phyloP scores from a whole-genome alignment of 352 stramenopile species.

The Phytopythium kandeliae region DNA sequence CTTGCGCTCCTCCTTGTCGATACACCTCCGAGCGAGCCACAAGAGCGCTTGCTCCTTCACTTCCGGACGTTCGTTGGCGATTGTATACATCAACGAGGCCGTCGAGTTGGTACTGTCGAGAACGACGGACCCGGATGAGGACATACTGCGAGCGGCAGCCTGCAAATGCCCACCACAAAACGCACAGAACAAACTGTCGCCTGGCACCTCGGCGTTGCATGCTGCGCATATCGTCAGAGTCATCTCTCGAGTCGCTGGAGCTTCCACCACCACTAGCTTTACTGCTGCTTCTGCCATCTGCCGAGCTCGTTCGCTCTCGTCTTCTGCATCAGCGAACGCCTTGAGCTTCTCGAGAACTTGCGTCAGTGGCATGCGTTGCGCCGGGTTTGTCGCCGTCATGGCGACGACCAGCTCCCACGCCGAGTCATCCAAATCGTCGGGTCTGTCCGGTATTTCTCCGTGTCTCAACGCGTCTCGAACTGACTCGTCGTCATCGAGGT shows the following conservation, averaged over 20 bases:
- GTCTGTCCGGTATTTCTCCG: not conserved
- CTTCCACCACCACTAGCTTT: not conserved
- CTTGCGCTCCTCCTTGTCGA: conserved; percentile 1
- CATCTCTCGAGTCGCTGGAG: not conserved
- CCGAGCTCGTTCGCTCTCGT: not conserved
- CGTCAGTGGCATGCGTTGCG: not conserved
- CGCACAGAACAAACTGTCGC: not conserved
- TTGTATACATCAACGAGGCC: not conserved
- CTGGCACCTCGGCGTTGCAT: not conserved
- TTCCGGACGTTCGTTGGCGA: not conserved
- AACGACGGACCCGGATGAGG: too few species aligned
- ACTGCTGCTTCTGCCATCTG: not conserved
- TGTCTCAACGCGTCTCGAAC: not conserved
- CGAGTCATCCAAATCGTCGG: not conserved
- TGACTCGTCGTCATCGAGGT: not conserved
- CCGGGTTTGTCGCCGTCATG: not conserved
- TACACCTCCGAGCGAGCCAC: not conserved
- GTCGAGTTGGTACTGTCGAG: not conserved
- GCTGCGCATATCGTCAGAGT: not conserved
- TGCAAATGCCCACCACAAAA: too few species aligned
- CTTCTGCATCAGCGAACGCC: not conserved
- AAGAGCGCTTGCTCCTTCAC: not conserved
- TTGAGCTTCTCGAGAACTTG: not conserved
- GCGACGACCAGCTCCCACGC: not conserved
- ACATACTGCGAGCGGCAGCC: too few species aligned